Evolutionary conservation across 768 basidiomycete genomes (phyloP).

Genomic region (Mycena kentingensis): DNA sequence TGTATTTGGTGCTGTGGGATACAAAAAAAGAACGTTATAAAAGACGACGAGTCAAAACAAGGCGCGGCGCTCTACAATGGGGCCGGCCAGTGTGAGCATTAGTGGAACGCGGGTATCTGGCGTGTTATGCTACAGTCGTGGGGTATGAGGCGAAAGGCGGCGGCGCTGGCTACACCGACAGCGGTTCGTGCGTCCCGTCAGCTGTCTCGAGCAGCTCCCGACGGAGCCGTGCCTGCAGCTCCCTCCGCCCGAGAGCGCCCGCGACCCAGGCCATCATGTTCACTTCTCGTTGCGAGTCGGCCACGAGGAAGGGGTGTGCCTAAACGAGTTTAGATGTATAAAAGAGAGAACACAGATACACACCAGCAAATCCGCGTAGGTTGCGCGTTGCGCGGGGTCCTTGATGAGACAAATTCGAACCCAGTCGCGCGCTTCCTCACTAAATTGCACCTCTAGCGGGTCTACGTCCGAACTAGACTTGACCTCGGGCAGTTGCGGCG

Average conservation of each 20-base stretch:
- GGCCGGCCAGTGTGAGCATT: no score
- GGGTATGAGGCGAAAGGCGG: not conserved
- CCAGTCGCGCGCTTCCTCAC: constrained; percentile 76
- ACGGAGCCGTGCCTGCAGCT: constrained; percentile 14
- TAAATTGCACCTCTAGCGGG: constrained; percentile 24
- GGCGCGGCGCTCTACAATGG: no score
- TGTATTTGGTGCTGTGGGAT: no score
- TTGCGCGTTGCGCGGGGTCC: constrained; percentile 75
- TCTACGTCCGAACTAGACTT: constrained; percentile 40
- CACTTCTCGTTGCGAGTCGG: constrained; percentile 60
- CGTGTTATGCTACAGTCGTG: constrained; percentile 1
- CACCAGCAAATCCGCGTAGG: constrained; percentile 80
- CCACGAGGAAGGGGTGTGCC: constrained; percentile 79
- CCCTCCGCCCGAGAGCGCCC: constrained; percentile 41
- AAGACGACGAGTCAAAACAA: no score
- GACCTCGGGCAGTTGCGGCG: constrained; percentile 79
- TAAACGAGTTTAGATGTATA: constrained; percentile 26
- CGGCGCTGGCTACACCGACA: constrained; percentile 12
- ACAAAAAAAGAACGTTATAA: no score
- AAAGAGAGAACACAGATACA: constrained; percentile 31
- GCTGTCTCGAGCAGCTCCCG: not conserved
- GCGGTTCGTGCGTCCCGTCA: constrained; percentile 11
- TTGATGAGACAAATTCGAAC: constrained; percentile 80
- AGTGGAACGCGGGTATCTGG: not conserved
- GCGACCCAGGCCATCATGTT: constrained; percentile 88